Base-by-base conservation (phyloP, 2,329 filamentous ascomycete species). In the Pseudocercospora ulei region DNA sequence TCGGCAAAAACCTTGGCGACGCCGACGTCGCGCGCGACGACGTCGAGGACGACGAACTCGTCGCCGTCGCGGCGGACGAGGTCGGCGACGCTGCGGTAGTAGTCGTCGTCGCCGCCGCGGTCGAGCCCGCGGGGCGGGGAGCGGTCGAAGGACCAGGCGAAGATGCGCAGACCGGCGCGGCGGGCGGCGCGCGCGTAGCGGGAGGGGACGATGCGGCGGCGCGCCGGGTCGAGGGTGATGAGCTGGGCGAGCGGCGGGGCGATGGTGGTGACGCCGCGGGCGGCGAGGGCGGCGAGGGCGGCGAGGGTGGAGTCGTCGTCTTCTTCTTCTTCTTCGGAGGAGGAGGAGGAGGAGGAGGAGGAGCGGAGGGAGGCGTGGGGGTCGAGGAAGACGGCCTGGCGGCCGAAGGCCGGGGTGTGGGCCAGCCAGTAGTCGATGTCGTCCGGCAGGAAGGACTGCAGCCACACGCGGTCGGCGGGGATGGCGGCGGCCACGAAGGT, bases 71-170 rank as follows among this genome's bases (percentile, higher is more conserved):
- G 72, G 38, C 68, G 66, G 30, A 76, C 70, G 1, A 68, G 60
- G 33, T 74, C 68, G 4, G 66, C 63, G 12, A 80, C 65, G 3
- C 68, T 66, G 12, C 51, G 42, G 38, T 62, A 65, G 51, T 73
- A 79, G 11, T 33, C n/a, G n/a, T n/a, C n/a, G 59, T 78, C 78
- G 43, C 73, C 75, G 7, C 68, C 66, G 1, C 62, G 64, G 1
- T 62, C 59, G 7, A 59, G 61, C 2, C 68, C 69, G 14, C 71
- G 65, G 41, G 75, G 76, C 0, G 74, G 74, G 0, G 73, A 77
- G 18, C 79, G 70, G 61, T 84, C 80, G 29, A 82, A 68, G 5
- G 70, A 75, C 79, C 79, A 84, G 0, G 76, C 71, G 26, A 82
- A 69, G 43, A 83, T 73, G 33, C 78, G 68, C 27, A 83, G 62